Evolutionary conservation across 345 rosid species (phyloP).

Genomic region (Draba incana): DNA sequence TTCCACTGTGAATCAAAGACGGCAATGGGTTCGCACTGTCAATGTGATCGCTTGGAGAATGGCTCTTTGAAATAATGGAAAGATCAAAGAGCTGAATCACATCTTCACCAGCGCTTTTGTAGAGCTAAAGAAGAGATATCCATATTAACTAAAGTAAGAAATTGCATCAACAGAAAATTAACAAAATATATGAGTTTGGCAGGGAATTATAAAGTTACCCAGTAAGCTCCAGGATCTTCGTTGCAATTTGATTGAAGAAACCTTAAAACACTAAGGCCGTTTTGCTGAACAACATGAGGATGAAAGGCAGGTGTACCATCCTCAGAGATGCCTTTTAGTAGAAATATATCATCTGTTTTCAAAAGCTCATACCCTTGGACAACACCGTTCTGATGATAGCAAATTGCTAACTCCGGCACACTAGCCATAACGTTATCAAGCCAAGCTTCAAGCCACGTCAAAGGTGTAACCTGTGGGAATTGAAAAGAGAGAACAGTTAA

Average conservation of each 20-base stretch:
- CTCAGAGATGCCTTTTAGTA: constrained; percentile 82
- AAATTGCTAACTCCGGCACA: constrained; percentile 96
- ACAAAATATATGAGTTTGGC: neutral
- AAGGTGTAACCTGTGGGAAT: constrained; percentile 67
- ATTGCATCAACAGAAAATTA: neutral
- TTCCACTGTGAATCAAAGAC: constrained; percentile 59
- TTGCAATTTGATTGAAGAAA: constrained; percentile 95
- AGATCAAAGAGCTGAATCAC: constrained; percentile 93
- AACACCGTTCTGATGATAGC: constrained; percentile 92
- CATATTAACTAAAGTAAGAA: constrained; percentile 16
- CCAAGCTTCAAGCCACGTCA: constrained; percentile 99
- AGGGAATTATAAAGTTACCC: constrained; percentile 56
- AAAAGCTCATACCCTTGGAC: constrained; percentile 94
- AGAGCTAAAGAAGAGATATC: constrained; percentile 57
- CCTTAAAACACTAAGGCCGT: constrained; percentile 89
- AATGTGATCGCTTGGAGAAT: constrained; percentile 53
- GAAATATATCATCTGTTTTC: constrained; percentile 91
- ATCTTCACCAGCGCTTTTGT: constrained; percentile 93
- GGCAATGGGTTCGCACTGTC: constrained; percentile 63
- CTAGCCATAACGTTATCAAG: constrained; percentile 98
- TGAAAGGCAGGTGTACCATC: constrained; percentile 96
- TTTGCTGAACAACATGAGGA: constrained; percentile 95
- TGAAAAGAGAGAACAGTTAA: constrained; percentile 13
- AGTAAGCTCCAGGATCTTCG: constrained; percentile 96
- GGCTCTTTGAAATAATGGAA: constrained; percentile 75